Conservation (phyloP, 169 alveolate species). For the Perkinsus chesapeaki region DNA sequence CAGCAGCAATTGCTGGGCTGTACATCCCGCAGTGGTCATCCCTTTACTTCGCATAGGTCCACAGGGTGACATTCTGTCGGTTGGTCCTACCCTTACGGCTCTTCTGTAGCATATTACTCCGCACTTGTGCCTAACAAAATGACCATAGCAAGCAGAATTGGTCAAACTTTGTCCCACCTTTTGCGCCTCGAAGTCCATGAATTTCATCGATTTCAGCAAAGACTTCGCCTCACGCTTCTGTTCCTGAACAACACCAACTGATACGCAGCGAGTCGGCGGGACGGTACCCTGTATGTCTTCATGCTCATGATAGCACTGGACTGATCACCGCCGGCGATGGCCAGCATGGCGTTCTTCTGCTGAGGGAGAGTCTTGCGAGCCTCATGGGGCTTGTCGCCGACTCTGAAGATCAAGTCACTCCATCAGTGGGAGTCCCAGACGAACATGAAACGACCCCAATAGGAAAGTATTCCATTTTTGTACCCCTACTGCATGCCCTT, state of each 20-base stretch:
- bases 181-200: neutral
- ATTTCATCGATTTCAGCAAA: neutral
- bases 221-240: conserved; percentile 1
- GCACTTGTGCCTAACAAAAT: neutral
- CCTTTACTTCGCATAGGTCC: neutral
- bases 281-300: neutral
- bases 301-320: neutral
- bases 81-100: neutral
- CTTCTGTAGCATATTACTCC: neutral
- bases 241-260: neutral
- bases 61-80: neutral
- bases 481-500: too few relatives aligned
- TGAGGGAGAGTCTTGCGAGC: neutral
- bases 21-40: neutral
- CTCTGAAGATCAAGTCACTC: neutral
- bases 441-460: too few relatives aligned
- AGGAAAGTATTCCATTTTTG: too few relatives aligned
- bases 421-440: neutral
- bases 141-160: neutral
- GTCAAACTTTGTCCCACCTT: neutral
- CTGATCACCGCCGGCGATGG: neutral
- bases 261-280: neutral
- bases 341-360: neutral
- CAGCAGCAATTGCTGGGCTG: too few relatives aligned
- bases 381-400: neutral